phyloP scores from a whole-genome alignment of 768 basidiomycete genomes.

The Phanerochaete sordida region DNA sequence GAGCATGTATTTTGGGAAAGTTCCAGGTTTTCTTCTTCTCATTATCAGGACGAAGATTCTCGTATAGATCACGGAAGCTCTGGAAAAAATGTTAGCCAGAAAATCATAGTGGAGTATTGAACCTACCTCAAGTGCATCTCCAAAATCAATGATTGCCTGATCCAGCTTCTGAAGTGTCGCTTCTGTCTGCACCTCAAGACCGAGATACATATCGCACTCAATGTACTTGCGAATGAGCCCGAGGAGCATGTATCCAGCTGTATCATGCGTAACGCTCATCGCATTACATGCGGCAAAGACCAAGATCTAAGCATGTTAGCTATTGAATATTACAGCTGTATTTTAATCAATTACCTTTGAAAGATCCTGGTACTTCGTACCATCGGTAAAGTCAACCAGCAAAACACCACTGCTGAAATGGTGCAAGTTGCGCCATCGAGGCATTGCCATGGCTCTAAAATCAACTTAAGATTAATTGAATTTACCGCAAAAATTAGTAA shows the following conservation, averaged over 20 bases:
- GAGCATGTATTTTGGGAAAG: slow-evolving; percentile 11
- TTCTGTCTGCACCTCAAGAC: slow-evolving; percentile 5
- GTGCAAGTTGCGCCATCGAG: background rate
- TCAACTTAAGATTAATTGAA: too few species aligned
- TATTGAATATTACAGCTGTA: background rate
- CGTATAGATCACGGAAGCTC: background rate
- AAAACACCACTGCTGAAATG: background rate
- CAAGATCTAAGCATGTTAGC: background rate
- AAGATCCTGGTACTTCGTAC: background rate
- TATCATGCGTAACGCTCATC: background rate
- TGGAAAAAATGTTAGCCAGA: background rate
- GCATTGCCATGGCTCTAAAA: background rate
- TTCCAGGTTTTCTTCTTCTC: slow-evolving; percentile 11
- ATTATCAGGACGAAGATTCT: background rate
- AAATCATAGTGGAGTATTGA: background rate
- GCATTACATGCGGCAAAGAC: background rate
- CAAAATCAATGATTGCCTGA: background rate
- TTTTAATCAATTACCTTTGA: background rate
- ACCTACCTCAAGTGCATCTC: background rate
- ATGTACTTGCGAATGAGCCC: slow-evolving; percentile 1
- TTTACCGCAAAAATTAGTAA: too few species aligned
- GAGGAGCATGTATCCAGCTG: background rate
- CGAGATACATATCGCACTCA: slow-evolving; percentile 5
- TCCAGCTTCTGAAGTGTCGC: background rate
- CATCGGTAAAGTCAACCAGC: background rate